Conservation (phyloP, 1,284 basidiomycete species). For the Tilletia setariae region DNA sequence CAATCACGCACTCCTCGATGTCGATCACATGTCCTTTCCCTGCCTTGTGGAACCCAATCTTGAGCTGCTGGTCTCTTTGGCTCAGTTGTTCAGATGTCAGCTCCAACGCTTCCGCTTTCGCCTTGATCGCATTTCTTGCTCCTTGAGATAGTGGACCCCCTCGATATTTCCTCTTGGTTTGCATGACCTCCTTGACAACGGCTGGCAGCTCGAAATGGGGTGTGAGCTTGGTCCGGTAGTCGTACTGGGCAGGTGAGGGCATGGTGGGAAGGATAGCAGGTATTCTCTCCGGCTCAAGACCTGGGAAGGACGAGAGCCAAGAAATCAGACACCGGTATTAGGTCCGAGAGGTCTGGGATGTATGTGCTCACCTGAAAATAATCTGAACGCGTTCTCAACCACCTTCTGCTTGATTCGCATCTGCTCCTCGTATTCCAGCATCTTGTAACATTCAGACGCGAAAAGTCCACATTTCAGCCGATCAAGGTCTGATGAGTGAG, state of each 20-base stretch:
- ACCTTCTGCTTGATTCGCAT: slow-evolving; percentile 80
- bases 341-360: slow-evolving; percentile 15
- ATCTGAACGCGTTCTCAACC: slow-evolving; percentile 72
- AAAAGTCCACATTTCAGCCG: neutral
- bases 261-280: slow-evolving; percentile 74
- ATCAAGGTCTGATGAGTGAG: neutral
- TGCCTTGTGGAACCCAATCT: slow-evolving; percentile 84
- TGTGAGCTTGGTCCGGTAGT: slow-evolving; percentile 93
- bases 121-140: slow-evolving; percentile 46
- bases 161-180: slow-evolving; percentile 35
- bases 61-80: slow-evolving; percentile 58
- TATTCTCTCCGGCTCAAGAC: slow-evolving; percentile 63
- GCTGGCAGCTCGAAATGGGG: slow-evolving; percentile 88
- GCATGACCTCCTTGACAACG: slow-evolving; percentile 45
- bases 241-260: slow-evolving; percentile 80
- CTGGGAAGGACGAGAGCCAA: neutral
- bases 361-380: slow-evolving; percentile 27
- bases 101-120: slow-evolving; percentile 28
- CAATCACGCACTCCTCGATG: slow-evolving; percentile 96
- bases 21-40: slow-evolving; percentile 77
- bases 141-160: slow-evolving; percentile 42
- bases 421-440: slow-evolving; percentile 79
- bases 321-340: slow-evolving; percentile 55
- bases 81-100: slow-evolving; percentile 28
- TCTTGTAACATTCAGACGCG: slow-evolving; percentile 23